Percentiles rank a stretch among this genome's conserved stretches.
Evolutionary conservation across 768 basidiomycete genomes (phyloP).

Genomic region (Dacryopinax spathularia): DNA sequence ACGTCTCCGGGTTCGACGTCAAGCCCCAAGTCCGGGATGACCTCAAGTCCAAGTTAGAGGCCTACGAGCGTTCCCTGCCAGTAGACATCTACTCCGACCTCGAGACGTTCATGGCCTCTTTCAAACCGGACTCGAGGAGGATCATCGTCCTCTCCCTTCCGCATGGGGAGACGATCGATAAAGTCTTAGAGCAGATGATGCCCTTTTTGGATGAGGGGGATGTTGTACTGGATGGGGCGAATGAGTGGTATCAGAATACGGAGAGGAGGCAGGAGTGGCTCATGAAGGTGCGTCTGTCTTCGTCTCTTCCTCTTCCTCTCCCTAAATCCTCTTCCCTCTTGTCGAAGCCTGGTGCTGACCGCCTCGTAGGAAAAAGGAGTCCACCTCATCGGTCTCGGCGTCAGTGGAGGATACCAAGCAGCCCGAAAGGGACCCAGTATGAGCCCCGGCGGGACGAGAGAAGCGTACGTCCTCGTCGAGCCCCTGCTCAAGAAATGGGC

Average conservation of each 20-base stretch:
- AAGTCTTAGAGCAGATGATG: slow-evolving; percentile 18
- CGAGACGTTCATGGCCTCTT: background rate
- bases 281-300: background rate
- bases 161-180: slow-evolving; percentile 22
- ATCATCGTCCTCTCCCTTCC: slow-evolving; percentile 23
- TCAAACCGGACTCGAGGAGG: slow-evolving; percentile 10
- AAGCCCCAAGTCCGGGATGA: background rate
- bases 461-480: slow-evolving; percentile 19
- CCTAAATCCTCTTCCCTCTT: background rate
- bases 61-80: background rate
- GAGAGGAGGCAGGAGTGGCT: slow-evolving; percentile 19
- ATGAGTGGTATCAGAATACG: slow-evolving; percentile 23
- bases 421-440: slow-evolving; percentile 23
- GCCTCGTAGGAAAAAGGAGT: slow-evolving; percentile 15
- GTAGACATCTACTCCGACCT: background rate
- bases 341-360: background rate
- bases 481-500: slow-evolving; percentile 23
- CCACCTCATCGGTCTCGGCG: slow-evolving; percentile 20
- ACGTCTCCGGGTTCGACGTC: background rate
- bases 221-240: slow-evolving; percentile 24
- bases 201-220: slow-evolving; percentile 20
- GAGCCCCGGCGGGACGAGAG: slow-evolving; percentile 20
- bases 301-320: background rate
- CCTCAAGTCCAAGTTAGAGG: background rate
- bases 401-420: slow-evolving; percentile 25